Base-by-base conservation (phyloP, 768 basidiomycete genomes). In the Megacollybia marginata region DNA sequence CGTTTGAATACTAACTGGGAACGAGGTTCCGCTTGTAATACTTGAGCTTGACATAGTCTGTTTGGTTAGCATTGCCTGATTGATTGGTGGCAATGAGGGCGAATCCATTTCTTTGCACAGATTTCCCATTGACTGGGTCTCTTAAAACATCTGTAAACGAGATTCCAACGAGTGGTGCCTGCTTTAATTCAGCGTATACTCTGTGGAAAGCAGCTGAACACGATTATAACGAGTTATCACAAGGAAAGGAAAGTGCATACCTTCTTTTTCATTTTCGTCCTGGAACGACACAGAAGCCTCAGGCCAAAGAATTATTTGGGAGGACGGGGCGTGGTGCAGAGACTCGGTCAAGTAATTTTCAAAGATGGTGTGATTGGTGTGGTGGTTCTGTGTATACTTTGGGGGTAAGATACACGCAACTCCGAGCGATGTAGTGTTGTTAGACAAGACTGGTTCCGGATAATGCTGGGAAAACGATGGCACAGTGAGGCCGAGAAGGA, bases 11-110 rank as follows among this genome's bases (percentile, higher is more conserved):
- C 85, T 59, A 61, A 91, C 89, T 69, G 5, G 89, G 89, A 3
- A 92, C 89, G 0, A 92, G 75, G 53, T 83, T 73, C 7, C 82
- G 76, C 57, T 92, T 92, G 63, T 83, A 85, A 57, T 90, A 92
- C 4, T 78, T 67, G 38, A 28, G 23, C 23, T 28, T 28, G 23
- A 28, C 23, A 28, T 40, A 5, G 38, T 15, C 38, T 18, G 38
- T 40, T 13, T 40, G 4, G 8, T 40, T 40, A 15, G 4, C 8
- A 8, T 40, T 40, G 18, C 38, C 18, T 18, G 38, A 3, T 28
- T 6, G 23, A 28, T 28, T 28, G 23, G 23, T 28, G 23, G 23
- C 23, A 28, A 28, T 28, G 23, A 28, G 23, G 23, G 67, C 54
- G 54, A 55, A 19, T 56, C 49, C 54, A 59, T 48, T 65, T 70